Evolutionary conservation across 176 grass and related monocot species (phyloP).

Genomic region (Thalia dealbata): DNA sequence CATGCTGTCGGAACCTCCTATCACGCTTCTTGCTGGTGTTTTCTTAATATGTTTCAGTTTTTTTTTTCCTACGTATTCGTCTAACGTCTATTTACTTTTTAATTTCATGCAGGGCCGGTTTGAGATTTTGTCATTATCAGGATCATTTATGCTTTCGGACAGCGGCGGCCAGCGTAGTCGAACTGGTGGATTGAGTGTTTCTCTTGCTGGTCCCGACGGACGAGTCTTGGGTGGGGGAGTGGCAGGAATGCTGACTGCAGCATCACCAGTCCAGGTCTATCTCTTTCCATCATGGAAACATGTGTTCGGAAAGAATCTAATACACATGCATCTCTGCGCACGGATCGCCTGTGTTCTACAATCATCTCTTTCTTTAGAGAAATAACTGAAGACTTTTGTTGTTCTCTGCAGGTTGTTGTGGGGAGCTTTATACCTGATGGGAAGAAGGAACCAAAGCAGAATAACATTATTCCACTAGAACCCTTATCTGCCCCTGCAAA

Average conservation of each 20-base stretch:
- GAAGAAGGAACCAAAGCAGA: constrained; percentile 46
- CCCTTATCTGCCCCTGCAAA: constrained; percentile 27
- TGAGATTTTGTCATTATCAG: constrained; percentile 88
- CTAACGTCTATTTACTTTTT: not conserved
- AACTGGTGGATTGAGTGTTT: constrained; percentile 85
- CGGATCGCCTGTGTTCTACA: not conserved
- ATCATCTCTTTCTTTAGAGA: too few relatives aligned
- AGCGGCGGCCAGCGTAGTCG: constrained; percentile 65
- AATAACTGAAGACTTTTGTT: not conserved
- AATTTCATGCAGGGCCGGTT: constrained; percentile 54
- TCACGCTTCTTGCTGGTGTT: not conserved
- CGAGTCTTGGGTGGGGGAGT: constrained; percentile 88
- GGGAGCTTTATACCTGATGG: constrained; percentile 73
- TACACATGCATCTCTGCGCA: not conserved
- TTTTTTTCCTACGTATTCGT: not conserved
- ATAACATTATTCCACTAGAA: constrained; percentile 19
- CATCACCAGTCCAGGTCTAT: constrained; percentile 78
- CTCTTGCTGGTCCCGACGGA: constrained; percentile 79
- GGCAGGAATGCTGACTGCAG: constrained; percentile 75
- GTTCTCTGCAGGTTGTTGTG: constrained; percentile 44
- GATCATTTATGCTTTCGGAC: constrained; percentile 66
- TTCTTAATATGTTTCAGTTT: not conserved
- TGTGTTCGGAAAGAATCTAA: too few relatives aligned
- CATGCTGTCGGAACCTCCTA: not conserved
- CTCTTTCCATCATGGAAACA: constrained; percentile 15